Evolutionary conservation across 73 alveolate genomes (phyloP), one percentile per base, ranked within the genome.

Genomic region (Breviolum minutum): DNA sequence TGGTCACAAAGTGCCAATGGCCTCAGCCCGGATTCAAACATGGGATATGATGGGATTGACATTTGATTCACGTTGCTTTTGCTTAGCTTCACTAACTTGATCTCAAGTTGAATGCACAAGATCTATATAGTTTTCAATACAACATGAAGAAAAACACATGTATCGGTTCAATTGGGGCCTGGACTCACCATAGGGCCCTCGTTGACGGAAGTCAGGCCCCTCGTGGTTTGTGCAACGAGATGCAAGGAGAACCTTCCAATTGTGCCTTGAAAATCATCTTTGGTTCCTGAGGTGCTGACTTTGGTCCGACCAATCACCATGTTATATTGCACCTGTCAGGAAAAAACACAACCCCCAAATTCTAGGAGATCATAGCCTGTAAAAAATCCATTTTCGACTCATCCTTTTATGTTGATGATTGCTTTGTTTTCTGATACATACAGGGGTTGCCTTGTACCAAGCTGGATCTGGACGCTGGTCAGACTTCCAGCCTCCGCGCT

Each of bases 391-490:
- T 40, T 40, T 40, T 40, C 3, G 54, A 40, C 54, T 40, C 54
- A 40, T 40, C 0, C 79, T 16, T 27, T 24, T 8, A 26, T 24
- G 27, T 4, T 24, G 80, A 20, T 69, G 14, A 11, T 13, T 71
- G 32, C 22, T 71, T 26, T 26, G 27, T 10, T 71, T 71, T 16
- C 24, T 26, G 82, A 27, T 27, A 24, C 8, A 7, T 2, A 71
- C 8, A 27, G 82, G 82, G 14, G 29, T 12, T 2, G 86, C 95
- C 96, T 90, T 90, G 96, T 90, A 90, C 96, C 96, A 90, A 20
- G 96, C 96, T 22, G 96, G 96, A 63, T 90, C 96, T 7, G 96
- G 96, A 8, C 96, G 88, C 76, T 90, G 96, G 64, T 90, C 96
- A 10, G 96, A 90, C 87, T 90, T 90, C 96, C 96, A 90, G 76